These are phyloP conservation scores for Westerdykella ornata DNA, from an alignment of 2,329 filamentous ascomycete genomes.

Conservation along the genomic window DNA sequence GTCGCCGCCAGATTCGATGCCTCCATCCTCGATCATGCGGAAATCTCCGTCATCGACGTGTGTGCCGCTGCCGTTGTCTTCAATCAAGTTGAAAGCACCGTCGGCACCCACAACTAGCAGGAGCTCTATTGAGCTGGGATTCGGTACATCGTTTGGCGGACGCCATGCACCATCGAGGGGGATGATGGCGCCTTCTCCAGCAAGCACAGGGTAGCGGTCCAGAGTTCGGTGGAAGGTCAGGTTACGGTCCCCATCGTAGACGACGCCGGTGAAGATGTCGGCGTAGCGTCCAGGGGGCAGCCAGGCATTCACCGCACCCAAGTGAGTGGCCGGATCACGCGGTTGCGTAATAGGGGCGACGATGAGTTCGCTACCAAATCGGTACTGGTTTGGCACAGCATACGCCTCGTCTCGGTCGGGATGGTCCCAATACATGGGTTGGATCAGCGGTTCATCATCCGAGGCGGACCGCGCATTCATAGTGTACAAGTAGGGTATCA, in stretches of 20 bases:
- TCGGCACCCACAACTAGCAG: constrained; percentile 43
- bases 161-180: constrained; percentile 45
- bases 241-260: constrained; percentile 53
- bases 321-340: constrained; percentile 42
- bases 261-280: constrained; percentile 52
- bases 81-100: constrained; percentile 45
- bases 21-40: constrained; percentile 40
- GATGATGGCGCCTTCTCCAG: constrained; percentile 52
- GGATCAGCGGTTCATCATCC: constrained; percentile 48
- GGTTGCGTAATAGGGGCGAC: constrained; percentile 53
- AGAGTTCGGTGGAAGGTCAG: constrained; percentile 49
- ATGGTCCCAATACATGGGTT: constrained; percentile 59
- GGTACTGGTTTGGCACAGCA: constrained; percentile 51
- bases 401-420: constrained; percentile 51
- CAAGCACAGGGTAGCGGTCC: constrained; percentile 48
- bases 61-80: constrained; percentile 40
- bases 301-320: constrained; percentile 50
- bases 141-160: constrained; percentile 45
- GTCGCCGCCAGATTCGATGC: constrained; percentile 17
- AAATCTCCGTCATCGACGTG: constrained; percentile 34
- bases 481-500: constrained; percentile 56
- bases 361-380: constrained; percentile 52
- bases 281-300: constrained; percentile 50
- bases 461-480: constrained; percentile 47
- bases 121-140: constrained; percentile 46